Percentiles rank a stretch among this genome's conserved stretches.
These are phyloP conservation scores for Yamadazyma philogaea DNA, from an alignment of 805 yeast species.

Conservation along the genomic window DNA sequence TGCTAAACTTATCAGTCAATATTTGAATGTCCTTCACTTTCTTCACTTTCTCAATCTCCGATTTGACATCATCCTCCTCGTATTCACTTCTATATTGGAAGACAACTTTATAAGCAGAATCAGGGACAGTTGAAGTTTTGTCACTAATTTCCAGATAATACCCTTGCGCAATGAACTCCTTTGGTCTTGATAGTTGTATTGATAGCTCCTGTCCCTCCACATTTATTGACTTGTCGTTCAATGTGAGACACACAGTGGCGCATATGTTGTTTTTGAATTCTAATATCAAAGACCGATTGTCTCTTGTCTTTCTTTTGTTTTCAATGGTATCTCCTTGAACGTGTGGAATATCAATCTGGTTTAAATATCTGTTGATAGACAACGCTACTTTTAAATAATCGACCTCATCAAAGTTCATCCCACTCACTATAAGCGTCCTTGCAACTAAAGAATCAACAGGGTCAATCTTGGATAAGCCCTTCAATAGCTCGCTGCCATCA, in stretches of 20 bases:
- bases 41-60: constrained; percentile 29
- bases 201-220: constrained; percentile 22
- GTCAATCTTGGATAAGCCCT: constrained; percentile 34
- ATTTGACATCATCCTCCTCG: constrained; percentile 39
- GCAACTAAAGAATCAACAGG: constrained; percentile 37
- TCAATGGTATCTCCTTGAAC: constrained; percentile 31
- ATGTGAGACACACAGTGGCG: constrained; percentile 53
- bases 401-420: constrained; percentile 30
- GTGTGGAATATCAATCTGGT: constrained; percentile 39
- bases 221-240: constrained; percentile 25
- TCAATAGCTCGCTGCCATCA: constrained; percentile 29
- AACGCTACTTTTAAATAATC: constrained; percentile 41
- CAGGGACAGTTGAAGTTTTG: constrained; percentile 5
- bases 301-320: constrained; percentile 32
- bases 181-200: constrained; percentile 14
- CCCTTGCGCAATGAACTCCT: constrained; percentile 15
- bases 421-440: constrained; percentile 28
- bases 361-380: constrained; percentile 44
- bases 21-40: constrained; percentile 38
- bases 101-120: constrained; percentile 13
- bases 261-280: constrained; percentile 49
- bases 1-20: constrained; percentile 46
- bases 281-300: constrained; percentile 41
- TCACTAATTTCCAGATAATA: constrained; percentile 11
- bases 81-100: constrained; percentile 11